Evolutionary conservation across 2,329 filamentous ascomycete species (phyloP).

Genomic region (Madurella fahalii): DNA sequence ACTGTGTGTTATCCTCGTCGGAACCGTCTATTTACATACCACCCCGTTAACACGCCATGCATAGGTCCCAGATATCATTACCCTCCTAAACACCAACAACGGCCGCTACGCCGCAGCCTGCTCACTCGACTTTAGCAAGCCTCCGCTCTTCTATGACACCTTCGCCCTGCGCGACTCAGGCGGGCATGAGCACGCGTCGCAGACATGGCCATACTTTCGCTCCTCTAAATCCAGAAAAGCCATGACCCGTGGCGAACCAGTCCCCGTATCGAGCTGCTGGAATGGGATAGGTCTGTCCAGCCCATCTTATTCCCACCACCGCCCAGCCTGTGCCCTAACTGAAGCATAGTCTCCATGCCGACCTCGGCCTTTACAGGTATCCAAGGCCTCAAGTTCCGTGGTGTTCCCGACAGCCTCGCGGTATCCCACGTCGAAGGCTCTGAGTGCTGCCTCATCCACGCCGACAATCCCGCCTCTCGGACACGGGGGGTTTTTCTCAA

Average conservation of each 20-base stretch:
- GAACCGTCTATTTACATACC: neutral
- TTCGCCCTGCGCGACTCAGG: conserved; percentile 55
- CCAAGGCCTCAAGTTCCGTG: conserved; percentile 53
- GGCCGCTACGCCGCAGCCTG: conserved; percentile 58
- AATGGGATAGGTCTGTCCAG: conserved; percentile 55
- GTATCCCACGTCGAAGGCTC: conserved; percentile 65
- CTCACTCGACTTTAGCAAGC: conserved; percentile 53
- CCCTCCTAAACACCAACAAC: conserved; percentile 49
- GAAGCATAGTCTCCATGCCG: conserved; percentile 23
- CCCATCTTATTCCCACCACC: conserved; percentile 32
- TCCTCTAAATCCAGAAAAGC: conserved; percentile 39
- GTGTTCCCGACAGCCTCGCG: conserved; percentile 59
- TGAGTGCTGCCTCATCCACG: conserved; percentile 74
- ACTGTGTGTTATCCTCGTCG: conserved; percentile 35
- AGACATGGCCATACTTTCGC: conserved; percentile 58
- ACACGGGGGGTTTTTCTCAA: conserved; percentile 61
- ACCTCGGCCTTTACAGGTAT: conserved; percentile 22
- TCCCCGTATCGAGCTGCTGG: conserved; percentile 64
- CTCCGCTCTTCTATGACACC: conserved; percentile 56
- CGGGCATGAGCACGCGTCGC: conserved; percentile 49
- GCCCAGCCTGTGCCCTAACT: conserved; percentile 28
- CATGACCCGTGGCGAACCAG: conserved; percentile 46
- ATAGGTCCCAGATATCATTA: conserved; percentile 43
- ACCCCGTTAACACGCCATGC: conserved; percentile 19
- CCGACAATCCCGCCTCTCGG: conserved; percentile 58